Percentiles rank a stretch among this genome's conserved stretches.
These are phyloP conservation scores for Alternaria triticimaculans DNA, from an alignment of 2,329 filamentous ascomycete genomes.

Conservation along the genomic window DNA sequence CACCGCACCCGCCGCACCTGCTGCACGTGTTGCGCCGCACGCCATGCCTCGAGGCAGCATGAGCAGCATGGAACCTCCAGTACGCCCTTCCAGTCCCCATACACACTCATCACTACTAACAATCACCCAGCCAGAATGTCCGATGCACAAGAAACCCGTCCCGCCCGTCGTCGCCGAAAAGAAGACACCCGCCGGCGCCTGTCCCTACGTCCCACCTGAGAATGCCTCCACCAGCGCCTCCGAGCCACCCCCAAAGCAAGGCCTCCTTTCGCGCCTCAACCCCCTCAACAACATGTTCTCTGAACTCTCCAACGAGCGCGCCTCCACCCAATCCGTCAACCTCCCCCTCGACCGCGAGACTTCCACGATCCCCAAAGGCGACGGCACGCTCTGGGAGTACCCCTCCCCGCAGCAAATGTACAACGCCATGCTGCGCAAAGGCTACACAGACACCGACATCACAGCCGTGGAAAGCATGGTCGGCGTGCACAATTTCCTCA, in stretches of 20 bases:
- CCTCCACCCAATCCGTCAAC: constrained; percentile 72
- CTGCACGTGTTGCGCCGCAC: constrained; percentile 55
- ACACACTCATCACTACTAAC: constrained; percentile 30
- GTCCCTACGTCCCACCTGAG: constrained; percentile 55
- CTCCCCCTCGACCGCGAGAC: constrained; percentile 82
- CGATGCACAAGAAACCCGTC: constrained; percentile 66
- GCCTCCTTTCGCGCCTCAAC: constrained; percentile 71
- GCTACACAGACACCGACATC: constrained; percentile 90
- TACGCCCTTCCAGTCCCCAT: constrained; percentile 41
- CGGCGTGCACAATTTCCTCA: constrained; percentile 95
- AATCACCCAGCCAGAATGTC: constrained; percentile 65
- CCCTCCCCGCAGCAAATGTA: constrained; percentile 99
- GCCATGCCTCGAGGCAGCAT: constrained; percentile 55
- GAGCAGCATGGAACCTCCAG: constrained; percentile 61
- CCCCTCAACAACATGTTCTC: constrained; percentile 96
- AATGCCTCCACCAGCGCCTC: constrained; percentile 38
- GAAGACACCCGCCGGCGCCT: constrained; percentile 55
- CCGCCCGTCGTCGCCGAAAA: constrained; percentile 39
- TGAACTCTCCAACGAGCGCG: constrained; percentile 79
- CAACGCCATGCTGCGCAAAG: constrained; percentile 94
- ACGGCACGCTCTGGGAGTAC: constrained; percentile 89
- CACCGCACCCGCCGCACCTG: constrained; percentile 48
- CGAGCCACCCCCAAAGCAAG: constrained; percentile 47
- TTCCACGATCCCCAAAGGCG: constrained; percentile 90
- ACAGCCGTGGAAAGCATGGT: constrained; percentile 98